These are phyloP conservation scores for Fusarium palustre DNA, from an alignment of 2,329 filamentous ascomycete genomes.

Conservation along the genomic window DNA sequence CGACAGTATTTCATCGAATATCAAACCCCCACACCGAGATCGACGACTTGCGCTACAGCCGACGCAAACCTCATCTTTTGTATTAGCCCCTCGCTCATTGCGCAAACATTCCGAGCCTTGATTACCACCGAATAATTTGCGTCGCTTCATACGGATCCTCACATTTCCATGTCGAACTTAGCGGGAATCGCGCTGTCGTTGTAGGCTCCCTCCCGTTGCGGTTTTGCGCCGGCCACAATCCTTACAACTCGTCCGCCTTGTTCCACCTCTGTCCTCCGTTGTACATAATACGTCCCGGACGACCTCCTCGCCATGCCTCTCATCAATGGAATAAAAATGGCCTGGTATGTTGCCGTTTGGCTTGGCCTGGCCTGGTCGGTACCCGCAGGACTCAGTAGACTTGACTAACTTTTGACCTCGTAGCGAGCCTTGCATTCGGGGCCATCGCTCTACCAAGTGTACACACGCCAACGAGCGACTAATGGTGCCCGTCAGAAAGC, in stretches of 20 bases:
- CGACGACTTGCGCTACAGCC: slow-evolving; percentile 18
- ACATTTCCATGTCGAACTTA: slow-evolving; percentile 36
- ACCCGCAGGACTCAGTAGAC: not conserved
- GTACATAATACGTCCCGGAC: slow-evolving; percentile 26
- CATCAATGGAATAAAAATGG: slow-evolving; percentile 78
- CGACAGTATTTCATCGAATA: not conserved
- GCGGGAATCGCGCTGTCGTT: slow-evolving; percentile 6
- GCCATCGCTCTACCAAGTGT: slow-evolving; percentile 81
- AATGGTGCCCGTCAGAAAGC: slow-evolving; percentile 77
- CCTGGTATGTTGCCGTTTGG: slow-evolving; percentile 67
- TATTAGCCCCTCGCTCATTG: slow-evolving; percentile 22
- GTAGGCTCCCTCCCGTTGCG: slow-evolving; percentile 38
- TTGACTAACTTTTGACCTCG: slow-evolving; percentile 27
- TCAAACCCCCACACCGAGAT: not conserved
- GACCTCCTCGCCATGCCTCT: slow-evolving; percentile 67
- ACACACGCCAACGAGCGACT: slow-evolving; percentile 74
- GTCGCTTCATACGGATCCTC: slow-evolving; percentile 8
- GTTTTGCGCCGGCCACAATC: slow-evolving; percentile 31
- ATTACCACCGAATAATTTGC: slow-evolving; percentile 19
- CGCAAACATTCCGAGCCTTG: slow-evolving; percentile 27
- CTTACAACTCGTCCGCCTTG: slow-evolving; percentile 13
- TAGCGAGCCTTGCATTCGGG: slow-evolving; percentile 80
- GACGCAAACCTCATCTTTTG: slow-evolving; percentile 20
- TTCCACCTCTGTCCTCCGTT: slow-evolving; percentile 33
- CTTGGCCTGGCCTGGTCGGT: not conserved